A percentile compares a stretch with the other conserved stretches of the same genome.
Conservation (phyloP, 331 rosid genomes). For the Stylosanthes scabra region DNA sequence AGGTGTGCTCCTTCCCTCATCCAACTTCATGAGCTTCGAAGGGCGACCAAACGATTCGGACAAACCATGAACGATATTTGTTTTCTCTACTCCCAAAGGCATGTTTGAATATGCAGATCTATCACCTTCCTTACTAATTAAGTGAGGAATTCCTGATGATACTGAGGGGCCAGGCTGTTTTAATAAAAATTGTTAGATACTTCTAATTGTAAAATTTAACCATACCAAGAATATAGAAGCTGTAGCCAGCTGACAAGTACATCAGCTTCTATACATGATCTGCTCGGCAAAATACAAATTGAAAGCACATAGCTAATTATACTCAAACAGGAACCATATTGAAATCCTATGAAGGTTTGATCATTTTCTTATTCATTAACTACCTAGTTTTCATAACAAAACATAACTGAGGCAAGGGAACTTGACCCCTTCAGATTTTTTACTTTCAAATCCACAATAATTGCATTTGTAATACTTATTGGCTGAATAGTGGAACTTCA, state of each 20-base stretch:
- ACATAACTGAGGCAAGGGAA: background rate
- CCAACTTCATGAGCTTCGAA: slow-evolving; percentile 68
- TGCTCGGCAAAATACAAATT: slow-evolving; percentile 9
- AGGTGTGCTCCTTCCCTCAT: slow-evolving; percentile 60
- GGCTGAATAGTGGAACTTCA: background rate
- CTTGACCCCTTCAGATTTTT: slow-evolving; percentile 4
- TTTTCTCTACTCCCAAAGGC: slow-evolving; percentile 41
- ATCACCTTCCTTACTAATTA: slow-evolving; percentile 36
- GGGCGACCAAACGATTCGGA: slow-evolving; percentile 61
- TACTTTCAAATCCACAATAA: slow-evolving; percentile 11
- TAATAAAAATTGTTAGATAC: slow-evolving; percentile 48
- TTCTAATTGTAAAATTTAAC: slow-evolving; percentile 12
- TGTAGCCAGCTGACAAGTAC: slow-evolving; percentile 28
- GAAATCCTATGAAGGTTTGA: background rate
- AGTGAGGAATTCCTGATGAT: slow-evolving; percentile 53
- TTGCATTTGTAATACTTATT: slow-evolving; percentile 8
- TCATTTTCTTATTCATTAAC: slow-evolving; percentile 16
- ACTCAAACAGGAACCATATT: slow-evolving; percentile 5
- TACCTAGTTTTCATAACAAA: slow-evolving; percentile 3
- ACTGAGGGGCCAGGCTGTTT: slow-evolving; percentile 77
- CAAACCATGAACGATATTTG: slow-evolving; percentile 48
- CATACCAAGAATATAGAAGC: slow-evolving; percentile 5
- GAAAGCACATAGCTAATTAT: slow-evolving; percentile 9
- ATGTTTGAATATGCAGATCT: slow-evolving; percentile 20
- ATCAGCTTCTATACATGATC: slow-evolving; percentile 28